Percentiles rank a stretch among this genome's conserved stretches.
phyloP scores from a whole-genome alignment of 108 stramenopile species.

The Conticribra weissflogii region DNA sequence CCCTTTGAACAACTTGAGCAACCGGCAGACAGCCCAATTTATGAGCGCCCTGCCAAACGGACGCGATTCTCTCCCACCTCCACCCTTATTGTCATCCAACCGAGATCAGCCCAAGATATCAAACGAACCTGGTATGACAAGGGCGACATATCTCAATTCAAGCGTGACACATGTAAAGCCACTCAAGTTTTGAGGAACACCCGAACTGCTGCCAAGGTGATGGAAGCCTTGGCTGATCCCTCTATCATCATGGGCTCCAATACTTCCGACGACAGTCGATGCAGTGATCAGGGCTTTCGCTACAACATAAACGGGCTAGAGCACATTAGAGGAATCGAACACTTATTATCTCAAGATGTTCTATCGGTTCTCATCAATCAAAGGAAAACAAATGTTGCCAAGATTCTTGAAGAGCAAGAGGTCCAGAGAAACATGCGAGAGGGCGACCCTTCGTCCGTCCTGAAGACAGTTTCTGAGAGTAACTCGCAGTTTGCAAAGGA shows the following conservation, averaged over 20 bases:
- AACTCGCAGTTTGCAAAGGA: background rate
- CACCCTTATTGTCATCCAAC: conserved; percentile 6
- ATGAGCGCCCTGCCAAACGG: background rate
- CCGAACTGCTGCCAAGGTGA: background rate
- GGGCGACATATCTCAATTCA: conserved; percentile 18
- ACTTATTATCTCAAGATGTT: conserved; percentile 16
- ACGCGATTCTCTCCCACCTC: conserved; percentile 20
- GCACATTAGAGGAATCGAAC: conserved; percentile 1
- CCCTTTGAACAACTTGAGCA: too few species aligned
- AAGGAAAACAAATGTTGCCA: conserved; percentile 10
- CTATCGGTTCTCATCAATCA: background rate
- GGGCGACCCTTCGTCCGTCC: background rate
- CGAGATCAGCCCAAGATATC: conserved; percentile 6
- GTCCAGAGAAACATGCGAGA: background rate
- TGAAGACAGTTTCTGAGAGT: background rate
- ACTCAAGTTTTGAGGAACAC: background rate
- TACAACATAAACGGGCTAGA: conserved; percentile 1
- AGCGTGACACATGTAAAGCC: conserved; percentile 3
- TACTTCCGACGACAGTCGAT: background rate
- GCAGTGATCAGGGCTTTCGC: background rate
- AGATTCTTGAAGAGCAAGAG: conserved; percentile 17
- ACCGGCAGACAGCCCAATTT: too few species aligned
- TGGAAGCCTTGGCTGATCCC: conserved; percentile 4
- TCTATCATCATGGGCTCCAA: background rate
- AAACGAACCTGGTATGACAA: conserved; percentile 8